Base-by-base conservation (phyloP, 1,139 yeast genomes). In the Arxiozyma slooffiae region DNA sequence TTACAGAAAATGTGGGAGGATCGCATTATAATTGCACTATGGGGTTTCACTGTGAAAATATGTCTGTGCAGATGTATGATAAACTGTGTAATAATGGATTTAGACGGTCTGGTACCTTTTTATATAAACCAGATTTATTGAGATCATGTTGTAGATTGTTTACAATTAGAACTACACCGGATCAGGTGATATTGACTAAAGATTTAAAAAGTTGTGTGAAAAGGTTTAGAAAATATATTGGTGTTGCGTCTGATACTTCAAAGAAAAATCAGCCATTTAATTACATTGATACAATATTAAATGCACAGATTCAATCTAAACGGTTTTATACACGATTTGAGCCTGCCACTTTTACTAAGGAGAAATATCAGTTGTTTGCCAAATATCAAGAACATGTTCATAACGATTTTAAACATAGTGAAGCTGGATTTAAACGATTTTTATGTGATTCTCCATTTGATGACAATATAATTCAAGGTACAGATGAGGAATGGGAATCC, bases 101-200 rank as follows among this genome's bases (percentile, higher is more conserved):
- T 63, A 78, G 96, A 63, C 70, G 97, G 48, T 83, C 94, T 36
- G 97, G 97, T 0, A 63, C 66, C 1, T 85, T 80, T 57, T 59
- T 87, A 7, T 89, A 89, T 63, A 84, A 82, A 60, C 81, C 86
- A 0, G 96, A 90, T 64, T 67, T 80, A 54, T 63, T 83, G 37
- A 67, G 88, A 38, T 79, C 79, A 41, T 90, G 97, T 62, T 90
- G 97, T 61, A 75, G 92, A n/a, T 75, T 81, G 63, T 87, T 80
- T 62, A 85, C 96, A 0, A 86, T 89, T 30, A 67, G 97, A 49
- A 81, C 95, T 0, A 73, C 71, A 41, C 67, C 76, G 38, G 61
- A 61, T 0, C 60, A 66, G 41, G 73, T 81, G 56, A 71, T 72
- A 47, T 66, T 83, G 14, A 68, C 73, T 30, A 87, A 86, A 62